Percentiles rank a stretch among this genome's conserved stretches.
phyloP scores from a whole-genome alignment of 352 stramenopile species.

The Lagenidium giganteum region DNA sequence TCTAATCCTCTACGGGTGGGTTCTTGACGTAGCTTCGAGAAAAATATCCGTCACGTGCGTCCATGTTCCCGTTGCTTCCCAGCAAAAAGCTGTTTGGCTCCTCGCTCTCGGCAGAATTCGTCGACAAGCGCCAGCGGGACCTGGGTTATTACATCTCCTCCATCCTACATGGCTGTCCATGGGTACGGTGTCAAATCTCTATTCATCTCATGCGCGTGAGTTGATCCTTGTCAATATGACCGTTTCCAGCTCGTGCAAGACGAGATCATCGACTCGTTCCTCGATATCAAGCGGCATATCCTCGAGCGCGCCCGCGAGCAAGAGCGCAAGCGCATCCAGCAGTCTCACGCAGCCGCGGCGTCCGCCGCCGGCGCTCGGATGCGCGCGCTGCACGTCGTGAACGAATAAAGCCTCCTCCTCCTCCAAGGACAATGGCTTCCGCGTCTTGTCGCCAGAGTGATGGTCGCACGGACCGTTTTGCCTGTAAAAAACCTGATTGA shows the following conservation, averaged over 20 bases:
- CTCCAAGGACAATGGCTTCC: neutral
- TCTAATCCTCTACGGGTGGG: too few species aligned
- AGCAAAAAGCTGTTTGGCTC: slow-evolving; percentile 88
- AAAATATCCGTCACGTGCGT: slow-evolving; percentile 74
- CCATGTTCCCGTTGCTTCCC: slow-evolving; percentile 68
- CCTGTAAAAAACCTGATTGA: slow-evolving; percentile 12
- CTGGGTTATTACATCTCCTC: slow-evolving; percentile 85
- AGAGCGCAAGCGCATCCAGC: slow-evolving; percentile 19
- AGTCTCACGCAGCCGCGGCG: neutral
- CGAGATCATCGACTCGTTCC: slow-evolving; percentile 84
- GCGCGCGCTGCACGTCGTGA: slow-evolving; percentile 10
- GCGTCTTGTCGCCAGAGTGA: too few species aligned
- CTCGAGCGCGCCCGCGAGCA: slow-evolving; percentile 58
- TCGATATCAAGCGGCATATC: slow-evolving; percentile 86
- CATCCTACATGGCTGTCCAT: slow-evolving; percentile 71
- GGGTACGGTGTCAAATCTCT: slow-evolving; percentile 35
- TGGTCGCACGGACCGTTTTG: slow-evolving; percentile 18
- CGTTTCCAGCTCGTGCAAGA: slow-evolving; percentile 65
- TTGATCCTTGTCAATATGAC: too few species aligned
- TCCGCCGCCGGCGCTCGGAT: neutral
- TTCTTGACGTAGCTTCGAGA: slow-evolving; percentile 61
- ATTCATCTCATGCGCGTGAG: neutral
- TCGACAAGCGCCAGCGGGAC: slow-evolving; percentile 83
- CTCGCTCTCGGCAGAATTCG: slow-evolving; percentile 78
- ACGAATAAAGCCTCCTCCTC: slow-evolving; percentile 5